Conservation (phyloP, 2,329 filamentous ascomycete species). For the Juglanconis oblonga region DNA sequence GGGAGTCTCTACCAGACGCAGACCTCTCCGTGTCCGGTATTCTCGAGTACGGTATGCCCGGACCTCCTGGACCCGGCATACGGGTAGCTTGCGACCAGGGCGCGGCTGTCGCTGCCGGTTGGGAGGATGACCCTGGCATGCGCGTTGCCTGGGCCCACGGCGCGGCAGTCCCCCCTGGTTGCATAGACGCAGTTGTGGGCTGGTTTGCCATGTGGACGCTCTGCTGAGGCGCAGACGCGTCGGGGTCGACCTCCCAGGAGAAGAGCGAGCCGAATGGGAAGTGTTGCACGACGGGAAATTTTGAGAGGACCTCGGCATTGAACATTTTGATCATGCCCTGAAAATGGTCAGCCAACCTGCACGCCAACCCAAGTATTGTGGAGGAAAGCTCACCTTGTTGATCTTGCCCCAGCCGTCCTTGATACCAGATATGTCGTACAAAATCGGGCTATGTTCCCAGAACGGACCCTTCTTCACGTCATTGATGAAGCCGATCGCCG, state of each 20-base stretch:
- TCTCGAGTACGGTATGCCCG: constrained; percentile 29
- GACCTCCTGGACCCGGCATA: constrained; percentile 34
- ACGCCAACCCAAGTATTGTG: neutral
- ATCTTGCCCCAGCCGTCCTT: constrained; percentile 97
- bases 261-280: constrained; percentile 83
- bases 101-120: constrained; percentile 36
- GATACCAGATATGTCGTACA: constrained; percentile 93
- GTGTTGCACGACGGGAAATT: constrained; percentile 98
- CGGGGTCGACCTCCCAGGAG: constrained; percentile 68
- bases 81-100: constrained; percentile 42
- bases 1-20: no score
- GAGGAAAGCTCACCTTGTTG: constrained; percentile 61
- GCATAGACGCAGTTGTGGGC: constrained; percentile 33
- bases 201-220: constrained; percentile 59
- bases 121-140: constrained; percentile 33
- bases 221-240: constrained; percentile 46
- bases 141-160: constrained; percentile 42
- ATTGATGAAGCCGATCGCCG: constrained; percentile 93
- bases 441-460: constrained; percentile 92
- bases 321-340: constrained; percentile 99
- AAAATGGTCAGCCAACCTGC: neutral
- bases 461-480: constrained; percentile 96
- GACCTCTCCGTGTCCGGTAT: constrained; percentile 21
- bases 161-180: constrained; percentile 36
- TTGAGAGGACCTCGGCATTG: constrained; percentile 90